A percentile compares a stretch with the other conserved stretches of the same genome.
Evolutionary conservation across 805 yeast species (phyloP).

Genomic region (Teunomyces funiuensis): DNA sequence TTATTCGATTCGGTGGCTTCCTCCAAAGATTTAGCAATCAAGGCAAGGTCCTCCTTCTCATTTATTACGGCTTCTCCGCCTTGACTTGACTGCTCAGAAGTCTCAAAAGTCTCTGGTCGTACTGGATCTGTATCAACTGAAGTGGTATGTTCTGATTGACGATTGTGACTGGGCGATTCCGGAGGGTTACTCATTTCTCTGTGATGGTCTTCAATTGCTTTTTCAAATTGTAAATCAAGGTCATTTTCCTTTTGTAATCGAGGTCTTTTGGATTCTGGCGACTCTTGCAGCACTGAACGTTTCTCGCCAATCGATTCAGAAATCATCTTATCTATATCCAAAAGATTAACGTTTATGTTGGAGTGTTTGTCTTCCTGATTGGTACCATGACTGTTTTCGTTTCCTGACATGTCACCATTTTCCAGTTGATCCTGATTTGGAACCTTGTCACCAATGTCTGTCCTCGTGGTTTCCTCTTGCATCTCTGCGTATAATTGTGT

Average conservation of each 20-base stretch:
- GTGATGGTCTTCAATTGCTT: conserved; percentile 19
- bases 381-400: neutral
- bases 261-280: conserved; percentile 1
- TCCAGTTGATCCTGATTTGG: neutral
- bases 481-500: neutral
- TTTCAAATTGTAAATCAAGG: conserved; percentile 19
- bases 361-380: conserved; percentile 2
- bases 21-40: conserved; percentile 34
- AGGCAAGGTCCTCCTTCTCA: conserved; percentile 27
- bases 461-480: conserved; percentile 1
- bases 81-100: neutral
- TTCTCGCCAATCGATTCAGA: conserved; percentile 17
- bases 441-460: neutral
- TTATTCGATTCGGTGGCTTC: conserved; percentile 26
- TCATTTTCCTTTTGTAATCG: conserved; percentile 6
- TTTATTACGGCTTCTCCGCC: conserved; percentile 7
- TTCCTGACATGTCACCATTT: neutral
- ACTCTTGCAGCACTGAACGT: conserved; percentile 4
- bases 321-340: conserved; percentile 20
- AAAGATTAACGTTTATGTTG: conserved; percentile 7
- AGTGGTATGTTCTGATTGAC: neutral
- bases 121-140: neutral
- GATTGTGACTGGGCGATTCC: neutral
- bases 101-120: conserved; percentile 4
- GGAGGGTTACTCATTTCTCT: conserved; percentile 9